Evolutionary conservation across 345 rosid species (phyloP), one percentile per base, ranked within the genome.

Genomic region (Citrus reticulata): DNA sequence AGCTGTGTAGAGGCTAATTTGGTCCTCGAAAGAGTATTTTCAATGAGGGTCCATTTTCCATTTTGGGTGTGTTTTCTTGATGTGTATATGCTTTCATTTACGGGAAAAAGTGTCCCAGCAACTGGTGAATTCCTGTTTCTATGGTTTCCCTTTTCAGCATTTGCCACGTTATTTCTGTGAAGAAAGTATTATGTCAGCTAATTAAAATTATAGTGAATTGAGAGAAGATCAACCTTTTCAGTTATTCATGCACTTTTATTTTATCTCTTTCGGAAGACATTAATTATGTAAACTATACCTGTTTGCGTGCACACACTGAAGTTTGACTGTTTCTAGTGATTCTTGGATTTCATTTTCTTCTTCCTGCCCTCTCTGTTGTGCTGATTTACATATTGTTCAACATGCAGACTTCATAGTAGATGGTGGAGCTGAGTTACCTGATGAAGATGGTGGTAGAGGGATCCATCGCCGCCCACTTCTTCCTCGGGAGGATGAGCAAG

Each of bases 361-460:
- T 65, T 76, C 16, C 7, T 65, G 13, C 61, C 11, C 65, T 24
- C 58, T 66, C 40, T 72, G 58, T 68, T 9, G 17, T 58, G 75
- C 79, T 79, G 49, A 76, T 68, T 14, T 51, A 61, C 25, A 42
- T 27, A n/a, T 42, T 9, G 63, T 67, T 72, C 14, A 30, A 42
- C 35, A 25, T 85, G 83, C 90, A 96, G 99, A 87, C 69, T 96
- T 95, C 85, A 93, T 95, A 46, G 95, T 88, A n/a, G 90, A 94
- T 77, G 76, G 66, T 85, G 92, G 91, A 86, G 84, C 89, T 29
- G 99, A 94, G 29, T 82, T 94, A 57, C 94, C 94, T 11, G 99
- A 94, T 46, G 98, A 94, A 63, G 92, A 85, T 66, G 91, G 63
- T 84, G 90, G 85, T 78, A 88, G 97, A 90, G 78, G 93, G 85